Evolutionary conservation across 2,329 filamentous ascomycete species (phyloP), one percentile per base, ranked within the genome.

Genomic region (Pyrenophora tritici-repentis): DNA sequence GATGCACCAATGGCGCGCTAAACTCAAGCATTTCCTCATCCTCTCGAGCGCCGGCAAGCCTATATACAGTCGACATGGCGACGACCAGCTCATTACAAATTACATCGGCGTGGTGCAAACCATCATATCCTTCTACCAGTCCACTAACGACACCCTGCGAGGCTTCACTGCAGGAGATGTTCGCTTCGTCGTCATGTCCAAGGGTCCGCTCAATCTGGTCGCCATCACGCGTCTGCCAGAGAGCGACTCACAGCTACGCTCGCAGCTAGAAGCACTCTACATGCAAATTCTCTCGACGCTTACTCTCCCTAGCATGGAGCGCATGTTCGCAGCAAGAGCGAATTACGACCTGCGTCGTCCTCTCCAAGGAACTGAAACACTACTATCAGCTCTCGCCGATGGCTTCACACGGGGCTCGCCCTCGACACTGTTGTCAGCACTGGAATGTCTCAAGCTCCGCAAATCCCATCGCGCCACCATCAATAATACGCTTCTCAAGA

Each of bases 211-310:
- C 34, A 95, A 97, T 70, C 86, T 99, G 37, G 90, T 97, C 41
- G 93, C 92, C 37, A 94, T 97, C 66, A 97, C 91, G 69, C 88
- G 87, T 56, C 83, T 99, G 9, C 86, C 88, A n/a, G 94, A 99
- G 73, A 97, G 90, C 70, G 93, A 97, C 68, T 78, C 84, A 4
- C 93, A 99, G 72, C 82, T 99, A 16, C 85, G 90, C 46, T 83
- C 86, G 16, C 94, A 99, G 72, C 83, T 99, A 2, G 91, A 97
- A 59, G 92, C 93, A 10, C 77, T 99, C 32, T 99, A 99, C 73
- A 97, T 96, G 90, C 94, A 99, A 73, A 97, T 99, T 43, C 76
- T 99, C 20, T 97, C 94, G 1, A 99, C 95, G 0, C 78, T 99
- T 53, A 99, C 94, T 0, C 81, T 99, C 7, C 93, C 94, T 0